A percentile compares a stretch with the other conserved stretches of the same genome.
Conservation (phyloP, 331 rosid species). For the Cydonia oblonga region DNA sequence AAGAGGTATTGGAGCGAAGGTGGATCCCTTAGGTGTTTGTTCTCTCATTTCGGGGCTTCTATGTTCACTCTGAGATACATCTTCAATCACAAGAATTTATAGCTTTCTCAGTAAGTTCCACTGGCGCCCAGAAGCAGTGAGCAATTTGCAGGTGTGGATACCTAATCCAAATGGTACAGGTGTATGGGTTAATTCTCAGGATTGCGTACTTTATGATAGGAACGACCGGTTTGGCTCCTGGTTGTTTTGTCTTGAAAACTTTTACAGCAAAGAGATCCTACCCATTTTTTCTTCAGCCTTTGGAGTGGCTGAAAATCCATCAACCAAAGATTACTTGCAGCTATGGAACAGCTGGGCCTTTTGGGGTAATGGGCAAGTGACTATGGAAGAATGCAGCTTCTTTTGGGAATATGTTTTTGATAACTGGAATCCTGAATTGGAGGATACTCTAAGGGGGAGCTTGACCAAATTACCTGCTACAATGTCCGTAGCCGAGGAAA, state of each 20-base stretch:
- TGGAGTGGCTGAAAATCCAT: conserved; percentile 4
- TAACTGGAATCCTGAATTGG: background rate
- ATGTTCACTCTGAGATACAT: background rate
- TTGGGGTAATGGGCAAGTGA: background rate
- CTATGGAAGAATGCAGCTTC: background rate
- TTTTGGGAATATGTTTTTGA: background rate
- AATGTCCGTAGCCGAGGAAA: background rate
- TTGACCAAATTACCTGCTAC: conserved; percentile 1
- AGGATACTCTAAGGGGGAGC: background rate
- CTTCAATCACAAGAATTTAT: background rate
- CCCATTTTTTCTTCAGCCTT: conserved; percentile 13
- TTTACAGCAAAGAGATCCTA: background rate
- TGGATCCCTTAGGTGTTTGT: background rate
- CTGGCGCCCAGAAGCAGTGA: background rate
- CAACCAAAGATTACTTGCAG: background rate
- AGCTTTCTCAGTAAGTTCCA: background rate
- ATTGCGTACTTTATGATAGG: background rate
- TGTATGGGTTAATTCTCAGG: conserved; percentile 2
- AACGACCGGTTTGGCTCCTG: background rate
- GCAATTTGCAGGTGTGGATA: conserved; percentile 9
- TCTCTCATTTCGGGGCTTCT: background rate
- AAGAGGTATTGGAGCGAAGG: conserved; percentile 7
- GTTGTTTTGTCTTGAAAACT: background rate
- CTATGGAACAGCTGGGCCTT: conserved; percentile 7
- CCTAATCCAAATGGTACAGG: background rate